phyloP scores from a whole-genome alignment of 768 basidiomycete species.

The Suillus cothurnatus region DNA sequence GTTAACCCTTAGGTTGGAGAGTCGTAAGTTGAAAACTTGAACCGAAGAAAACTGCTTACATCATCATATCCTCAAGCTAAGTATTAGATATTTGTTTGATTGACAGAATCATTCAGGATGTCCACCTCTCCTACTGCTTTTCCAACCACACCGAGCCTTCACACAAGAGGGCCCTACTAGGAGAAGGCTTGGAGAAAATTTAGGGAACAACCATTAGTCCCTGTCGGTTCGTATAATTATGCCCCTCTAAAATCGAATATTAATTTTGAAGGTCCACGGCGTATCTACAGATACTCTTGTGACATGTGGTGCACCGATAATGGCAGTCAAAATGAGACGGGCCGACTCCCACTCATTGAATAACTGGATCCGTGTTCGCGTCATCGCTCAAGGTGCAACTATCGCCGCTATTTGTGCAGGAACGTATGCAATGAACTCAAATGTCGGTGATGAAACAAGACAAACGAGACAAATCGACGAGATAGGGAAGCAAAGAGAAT shows the following conservation, averaged over 20 bases:
- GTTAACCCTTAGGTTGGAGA: no score
- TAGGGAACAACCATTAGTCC: constrained; percentile 41
- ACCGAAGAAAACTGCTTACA: no score
- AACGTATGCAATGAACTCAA: constrained; percentile 21
- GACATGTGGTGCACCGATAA: constrained; percentile 55
- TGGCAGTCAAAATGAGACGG: constrained; percentile 62
- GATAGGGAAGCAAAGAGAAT: constrained; percentile 41
- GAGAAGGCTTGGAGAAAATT: constrained; percentile 43
- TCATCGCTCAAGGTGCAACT: constrained; percentile 73
- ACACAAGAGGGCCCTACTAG: constrained; percentile 50
- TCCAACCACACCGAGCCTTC: constrained; percentile 32
- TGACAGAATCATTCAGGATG: constrained; percentile 22
- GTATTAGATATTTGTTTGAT: no score
- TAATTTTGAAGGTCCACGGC: background rate
- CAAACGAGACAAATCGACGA: constrained; percentile 30
- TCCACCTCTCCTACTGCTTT: constrained; percentile 29
- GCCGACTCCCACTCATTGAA: constrained; percentile 68
- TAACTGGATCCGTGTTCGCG: constrained; percentile 77
- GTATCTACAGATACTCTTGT: constrained; percentile 45
- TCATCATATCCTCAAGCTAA: no score
- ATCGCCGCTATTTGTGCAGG: constrained; percentile 62
- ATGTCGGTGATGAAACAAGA: constrained; percentile 27
- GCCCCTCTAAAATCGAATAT: background rate
- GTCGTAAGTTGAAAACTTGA: no score
- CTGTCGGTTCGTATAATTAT: constrained; percentile 55